phyloP scores from a whole-genome alignment of 768 basidiomycete genomes.

The Psilocybe azurescens region DNA sequence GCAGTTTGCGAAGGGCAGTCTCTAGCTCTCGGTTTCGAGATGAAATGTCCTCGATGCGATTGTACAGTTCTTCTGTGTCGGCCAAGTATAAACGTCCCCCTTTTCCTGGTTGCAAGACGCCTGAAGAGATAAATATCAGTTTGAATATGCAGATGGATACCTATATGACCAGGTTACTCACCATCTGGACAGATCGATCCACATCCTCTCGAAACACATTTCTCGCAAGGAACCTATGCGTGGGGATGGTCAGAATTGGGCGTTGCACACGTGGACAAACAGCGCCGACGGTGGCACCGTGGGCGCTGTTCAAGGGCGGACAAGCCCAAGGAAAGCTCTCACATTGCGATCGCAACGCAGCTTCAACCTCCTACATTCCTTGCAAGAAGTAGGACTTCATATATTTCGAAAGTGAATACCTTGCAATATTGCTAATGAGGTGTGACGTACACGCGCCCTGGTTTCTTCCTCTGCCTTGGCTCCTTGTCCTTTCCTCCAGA shows the following conservation, averaged over 20 bases:
- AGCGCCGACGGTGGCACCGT: conserved; percentile 19
- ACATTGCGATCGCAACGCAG: conserved; percentile 71
- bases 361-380: conserved; percentile 64
- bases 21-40: conserved; percentile 68
- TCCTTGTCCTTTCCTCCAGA: conserved; percentile 32
- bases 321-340: conserved; percentile 21
- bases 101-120: conserved; percentile 60
- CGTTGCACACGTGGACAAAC: conserved; percentile 17
- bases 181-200: conserved; percentile 81
- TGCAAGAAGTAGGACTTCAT: conserved; percentile 52
- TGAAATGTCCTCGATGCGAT: conserved; percentile 59
- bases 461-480: conserved; percentile 34
- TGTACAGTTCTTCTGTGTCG: conserved; percentile 74
- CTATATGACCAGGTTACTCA: conserved; percentile 28
- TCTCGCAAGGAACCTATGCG: conserved; percentile 74
- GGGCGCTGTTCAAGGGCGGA: conserved; percentile 13
- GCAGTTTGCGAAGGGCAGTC: conserved; percentile 55
- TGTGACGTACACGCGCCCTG: conserved; percentile 35
- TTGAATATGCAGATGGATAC: background rate
- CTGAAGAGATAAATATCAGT: conserved; percentile 31
- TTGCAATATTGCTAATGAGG: background rate
- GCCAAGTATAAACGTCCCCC: conserved; percentile 69
- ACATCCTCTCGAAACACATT: conserved; percentile 77
- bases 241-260: conserved; percentile 8
- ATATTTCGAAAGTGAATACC: conserved; percentile 42